Conservation (phyloP, 2,329 filamentous ascomycete genomes). For the Aspergillus latus region DNA sequence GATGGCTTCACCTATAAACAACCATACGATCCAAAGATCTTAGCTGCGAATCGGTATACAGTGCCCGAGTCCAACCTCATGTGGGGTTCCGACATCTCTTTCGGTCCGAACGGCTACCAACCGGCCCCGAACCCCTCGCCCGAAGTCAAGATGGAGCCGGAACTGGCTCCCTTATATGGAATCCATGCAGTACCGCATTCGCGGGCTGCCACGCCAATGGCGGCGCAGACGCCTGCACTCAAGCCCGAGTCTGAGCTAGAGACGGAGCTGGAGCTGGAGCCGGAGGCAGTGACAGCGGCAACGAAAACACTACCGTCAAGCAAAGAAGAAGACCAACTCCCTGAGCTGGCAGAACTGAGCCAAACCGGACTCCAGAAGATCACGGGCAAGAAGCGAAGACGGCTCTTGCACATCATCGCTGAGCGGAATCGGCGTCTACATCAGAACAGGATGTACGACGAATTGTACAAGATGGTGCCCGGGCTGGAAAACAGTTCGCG, state of each 20-base stretch:
- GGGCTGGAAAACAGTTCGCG: conserved; percentile 9
- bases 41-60: not conserved
- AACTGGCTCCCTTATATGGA: not conserved
- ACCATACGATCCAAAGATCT: not conserved
- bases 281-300: not conserved
- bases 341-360: not conserved
- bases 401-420: conserved; percentile 12
- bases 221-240: not conserved
- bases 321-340: not conserved
- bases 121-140: not conserved
- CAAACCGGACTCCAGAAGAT: conserved; percentile 3
- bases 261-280: not conserved
- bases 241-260: not conserved
- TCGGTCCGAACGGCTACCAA: conserved; percentile 9
- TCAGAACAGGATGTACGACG: conserved; percentile 15
- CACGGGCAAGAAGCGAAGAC: conserved; percentile 9
- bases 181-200: not conserved
- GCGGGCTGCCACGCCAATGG: not conserved
- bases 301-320: not conserved
- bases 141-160: not conserved
- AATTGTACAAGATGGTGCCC: conserved; percentile 10
- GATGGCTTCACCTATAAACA: not conserved
- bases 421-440: conserved; percentile 12
- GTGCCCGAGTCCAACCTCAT: not conserved
- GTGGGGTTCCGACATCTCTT: conserved; percentile 13